Evolutionary conservation across 1,284 basidiomycete species (phyloP).

Genomic region (Rhodotorula sp.): DNA sequence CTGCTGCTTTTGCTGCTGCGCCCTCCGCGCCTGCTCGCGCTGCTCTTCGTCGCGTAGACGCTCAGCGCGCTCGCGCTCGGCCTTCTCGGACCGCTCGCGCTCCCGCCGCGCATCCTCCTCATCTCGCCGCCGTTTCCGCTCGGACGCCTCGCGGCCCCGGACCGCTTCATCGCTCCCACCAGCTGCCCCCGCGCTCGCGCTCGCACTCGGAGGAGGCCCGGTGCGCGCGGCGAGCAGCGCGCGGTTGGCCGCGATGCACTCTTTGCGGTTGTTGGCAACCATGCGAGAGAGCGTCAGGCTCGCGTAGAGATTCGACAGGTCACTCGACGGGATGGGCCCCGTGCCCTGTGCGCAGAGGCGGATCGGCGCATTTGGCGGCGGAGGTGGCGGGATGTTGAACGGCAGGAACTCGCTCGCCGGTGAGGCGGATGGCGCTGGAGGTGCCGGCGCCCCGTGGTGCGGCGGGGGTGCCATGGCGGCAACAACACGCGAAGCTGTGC

Average conservation of each 20-base stretch:
- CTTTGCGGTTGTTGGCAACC: constrained; percentile 18
- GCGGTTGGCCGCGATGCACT: constrained; percentile 21
- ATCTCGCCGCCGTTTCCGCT: constrained; percentile 8
- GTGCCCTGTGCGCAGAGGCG: constrained; percentile 3
- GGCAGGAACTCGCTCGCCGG: constrained; percentile 12
- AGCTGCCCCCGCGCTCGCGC: background rate
- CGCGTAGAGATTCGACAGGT: constrained; percentile 24
- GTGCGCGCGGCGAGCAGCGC: constrained; percentile 16
- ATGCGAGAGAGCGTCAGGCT: constrained; percentile 20
- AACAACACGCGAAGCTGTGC: no score
- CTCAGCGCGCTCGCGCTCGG: constrained; percentile 15
- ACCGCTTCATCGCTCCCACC: background rate
- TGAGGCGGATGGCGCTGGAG: background rate
- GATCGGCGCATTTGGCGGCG: constrained; percentile 13
- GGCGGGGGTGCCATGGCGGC: constrained; percentile 1
- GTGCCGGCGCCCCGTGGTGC: background rate
- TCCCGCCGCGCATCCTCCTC: background rate
- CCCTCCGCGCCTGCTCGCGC: background rate
- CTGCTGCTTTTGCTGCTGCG: background rate
- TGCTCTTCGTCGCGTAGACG: constrained; percentile 18
- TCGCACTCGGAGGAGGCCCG: constrained; percentile 1
- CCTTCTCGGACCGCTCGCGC: constrained; percentile 32
- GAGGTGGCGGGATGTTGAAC: constrained; percentile 29
- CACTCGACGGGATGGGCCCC: constrained; percentile 7
- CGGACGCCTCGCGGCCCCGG: constrained; percentile 8